Evolutionary conservation across 306 rosid genomes (phyloP).

Genomic region (Crotalaria pallida): DNA sequence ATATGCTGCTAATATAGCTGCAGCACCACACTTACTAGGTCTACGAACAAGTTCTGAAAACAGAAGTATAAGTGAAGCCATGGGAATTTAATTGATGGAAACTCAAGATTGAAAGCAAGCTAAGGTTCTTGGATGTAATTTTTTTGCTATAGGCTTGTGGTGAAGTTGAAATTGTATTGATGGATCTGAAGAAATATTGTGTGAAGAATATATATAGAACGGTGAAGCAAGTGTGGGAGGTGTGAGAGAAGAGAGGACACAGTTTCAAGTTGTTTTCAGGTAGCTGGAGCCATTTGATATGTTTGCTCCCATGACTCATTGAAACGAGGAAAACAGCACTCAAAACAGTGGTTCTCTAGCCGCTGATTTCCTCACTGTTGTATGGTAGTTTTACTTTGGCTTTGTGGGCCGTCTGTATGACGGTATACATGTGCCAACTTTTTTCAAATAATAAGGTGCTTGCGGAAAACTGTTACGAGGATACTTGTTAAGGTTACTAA

Average conservation of each 20-base stretch:
- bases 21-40: constrained; percentile 17
- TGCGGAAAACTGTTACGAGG: no score
- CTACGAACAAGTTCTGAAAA: constrained; percentile 31
- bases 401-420: no score
- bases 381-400: no score
- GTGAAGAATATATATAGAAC: not conserved
- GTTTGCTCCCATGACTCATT: not conserved
- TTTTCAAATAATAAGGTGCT: no score
- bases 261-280: not conserved
- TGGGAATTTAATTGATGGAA: not conserved
- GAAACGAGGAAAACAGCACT: not conserved
- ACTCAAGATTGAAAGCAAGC: not conserved
- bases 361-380: no score
- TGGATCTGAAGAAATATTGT: not conserved
- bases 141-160: not conserved
- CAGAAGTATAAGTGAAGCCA: constrained; percentile 41
- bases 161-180: not conserved
- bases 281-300: not conserved
- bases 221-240: not conserved
- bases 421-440: no score
- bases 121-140: not conserved
- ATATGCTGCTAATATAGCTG: constrained; percentile 28
- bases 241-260: not conserved
- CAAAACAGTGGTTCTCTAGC: constrained; percentile 5
- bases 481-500: no score